A percentile compares a stretch with the other conserved stretches of the same genome.
These are phyloP conservation scores for Blastomyces gilchristii DNA, from an alignment of 2,329 filamentous ascomycete genomes.

Conservation along the genomic window DNA sequence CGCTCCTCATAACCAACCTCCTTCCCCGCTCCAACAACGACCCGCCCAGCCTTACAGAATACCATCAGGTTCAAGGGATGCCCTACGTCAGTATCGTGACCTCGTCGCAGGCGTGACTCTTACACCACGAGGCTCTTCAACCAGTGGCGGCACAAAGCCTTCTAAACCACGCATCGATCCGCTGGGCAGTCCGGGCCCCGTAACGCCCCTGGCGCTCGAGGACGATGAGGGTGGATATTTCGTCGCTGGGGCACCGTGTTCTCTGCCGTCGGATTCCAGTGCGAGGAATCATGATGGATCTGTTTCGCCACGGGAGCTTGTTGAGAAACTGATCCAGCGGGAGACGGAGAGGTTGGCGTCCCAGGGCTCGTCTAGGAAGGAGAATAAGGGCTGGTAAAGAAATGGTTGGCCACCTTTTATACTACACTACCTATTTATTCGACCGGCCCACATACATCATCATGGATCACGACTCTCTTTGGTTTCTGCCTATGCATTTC, in stretches of 20 bases:
- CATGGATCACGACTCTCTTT: neutral
- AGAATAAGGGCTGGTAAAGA: constrained; percentile 18
- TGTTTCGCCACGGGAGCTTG: constrained; percentile 23
- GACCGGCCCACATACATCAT: no score
- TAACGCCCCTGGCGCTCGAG: constrained; percentile 37
- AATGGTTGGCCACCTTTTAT: neutral
- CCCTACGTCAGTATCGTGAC: constrained; percentile 35
- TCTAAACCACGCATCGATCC: constrained; percentile 37
- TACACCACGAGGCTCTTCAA: constrained; percentile 22
- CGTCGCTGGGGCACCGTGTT: constrained; percentile 21
- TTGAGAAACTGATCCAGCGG: constrained; percentile 27
- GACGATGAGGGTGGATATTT: constrained; percentile 32
- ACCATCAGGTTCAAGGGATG: constrained; percentile 29
- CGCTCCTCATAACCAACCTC: constrained; percentile 25
- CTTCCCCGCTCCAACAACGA: constrained; percentile 24
- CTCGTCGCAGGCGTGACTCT: constrained; percentile 29
- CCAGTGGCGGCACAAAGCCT: constrained; percentile 25
- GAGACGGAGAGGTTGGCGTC: constrained; percentile 23
- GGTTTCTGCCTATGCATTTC: neutral
- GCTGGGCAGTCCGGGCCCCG: constrained; percentile 37
- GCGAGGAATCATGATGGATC: constrained; percentile 18
- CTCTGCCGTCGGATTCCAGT: neutral
- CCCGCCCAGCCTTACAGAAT: constrained; percentile 23
- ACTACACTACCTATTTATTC: no score
- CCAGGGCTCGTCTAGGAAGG: constrained; percentile 22